A percentile compares a stretch with the other conserved stretches of the same genome.
Evolutionary conservation across 495 filamentous ascomycete genomes (phyloP).

Genomic region (Penicillium desertorum): DNA sequence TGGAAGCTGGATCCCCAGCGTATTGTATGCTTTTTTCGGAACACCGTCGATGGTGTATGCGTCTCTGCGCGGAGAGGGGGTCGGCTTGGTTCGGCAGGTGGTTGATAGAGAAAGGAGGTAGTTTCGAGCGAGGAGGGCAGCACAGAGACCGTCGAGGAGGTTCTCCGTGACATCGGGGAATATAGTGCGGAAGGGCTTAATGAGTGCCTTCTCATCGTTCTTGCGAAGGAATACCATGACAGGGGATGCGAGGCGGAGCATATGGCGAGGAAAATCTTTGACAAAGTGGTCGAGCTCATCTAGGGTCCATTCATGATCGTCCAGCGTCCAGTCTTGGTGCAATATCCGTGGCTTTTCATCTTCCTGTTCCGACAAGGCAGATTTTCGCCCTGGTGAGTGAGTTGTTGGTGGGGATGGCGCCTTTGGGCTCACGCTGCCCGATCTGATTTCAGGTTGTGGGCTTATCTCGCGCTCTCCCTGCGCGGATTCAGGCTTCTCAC

Average conservation of each 20-base stretch:
- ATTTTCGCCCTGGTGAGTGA: constrained; percentile 29
- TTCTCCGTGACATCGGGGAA: constrained; percentile 56
- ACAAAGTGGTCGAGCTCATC: constrained; percentile 46
- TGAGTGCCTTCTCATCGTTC: constrained; percentile 38
- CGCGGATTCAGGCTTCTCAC: constrained; percentile 26
- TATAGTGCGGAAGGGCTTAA: constrained; percentile 54
- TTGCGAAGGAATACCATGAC: constrained; percentile 45
- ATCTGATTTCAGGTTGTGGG: constrained; percentile 28
- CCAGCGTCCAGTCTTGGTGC: constrained; percentile 47
- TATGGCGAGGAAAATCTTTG: constrained; percentile 44
- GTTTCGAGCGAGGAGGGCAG: constrained; percentile 61
- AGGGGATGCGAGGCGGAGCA: constrained; percentile 48
- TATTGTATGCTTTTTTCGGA: constrained; percentile 40
- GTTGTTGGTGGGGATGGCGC: constrained; percentile 16
- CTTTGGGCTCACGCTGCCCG: constrained; percentile 28
- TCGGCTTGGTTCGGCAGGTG: constrained; percentile 27
- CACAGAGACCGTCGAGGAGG: constrained; percentile 62
- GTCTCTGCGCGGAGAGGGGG: constrained; percentile 21
- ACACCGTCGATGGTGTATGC: constrained; percentile 34
- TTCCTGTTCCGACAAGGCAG: constrained; percentile 33
- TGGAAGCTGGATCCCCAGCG: constrained; percentile 36
- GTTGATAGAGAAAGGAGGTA: constrained; percentile 50
- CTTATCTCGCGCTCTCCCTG: constrained; percentile 20
- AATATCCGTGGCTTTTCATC: constrained; percentile 35
- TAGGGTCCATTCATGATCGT: constrained; percentile 50